phyloP scores from a whole-genome alignment of 108 stramenopile species.

The Chaetoceros muelleri region DNA sequence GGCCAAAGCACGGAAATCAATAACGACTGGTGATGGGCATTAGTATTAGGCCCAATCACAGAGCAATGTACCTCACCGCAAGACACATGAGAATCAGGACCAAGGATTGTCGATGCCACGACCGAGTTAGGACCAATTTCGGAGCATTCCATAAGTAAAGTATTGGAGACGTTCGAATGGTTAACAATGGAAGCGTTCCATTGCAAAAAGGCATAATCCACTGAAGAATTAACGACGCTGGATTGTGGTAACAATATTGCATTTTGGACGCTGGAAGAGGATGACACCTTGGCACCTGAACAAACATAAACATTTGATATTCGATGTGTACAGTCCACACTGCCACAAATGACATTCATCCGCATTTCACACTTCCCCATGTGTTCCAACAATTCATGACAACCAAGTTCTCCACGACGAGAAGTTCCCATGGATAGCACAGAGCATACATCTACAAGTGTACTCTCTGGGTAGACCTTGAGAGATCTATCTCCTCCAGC shows the following conservation, averaged over 20 bases:
- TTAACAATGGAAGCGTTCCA: constrained; percentile 47
- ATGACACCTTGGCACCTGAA: constrained; percentile 35
- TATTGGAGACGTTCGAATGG: constrained; percentile 31
- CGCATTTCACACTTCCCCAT: no score
- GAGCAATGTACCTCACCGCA: constrained; percentile 73
- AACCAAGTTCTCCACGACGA: background rate
- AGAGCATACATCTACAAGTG: constrained; percentile 50
- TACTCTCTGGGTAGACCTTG: constrained; percentile 32
- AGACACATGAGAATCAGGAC: constrained; percentile 77
- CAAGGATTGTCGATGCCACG: constrained; percentile 54
- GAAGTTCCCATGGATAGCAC: constrained; percentile 24
- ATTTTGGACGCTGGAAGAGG: constrained; percentile 39
- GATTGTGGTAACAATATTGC: constrained; percentile 43
- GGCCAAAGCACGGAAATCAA: constrained; percentile 89
- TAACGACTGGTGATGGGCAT: constrained; percentile 84
- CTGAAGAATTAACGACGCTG: constrained; percentile 29
- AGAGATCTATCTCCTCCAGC: constrained; percentile 55
- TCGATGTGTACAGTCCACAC: constrained; percentile 48
- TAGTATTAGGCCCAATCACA: constrained; percentile 81
- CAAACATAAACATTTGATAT: constrained; percentile 40
- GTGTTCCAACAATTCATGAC: no score
- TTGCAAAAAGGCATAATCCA: constrained; percentile 55
- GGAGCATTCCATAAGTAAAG: constrained; percentile 59
- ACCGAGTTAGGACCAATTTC: constrained; percentile 52
- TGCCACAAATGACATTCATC: constrained; percentile 35